Evolutionary conservation across 306 rosid species (phyloP), one percentile per base, ranked within the genome.

Genomic region (Lagenaria siceraria): DNA sequence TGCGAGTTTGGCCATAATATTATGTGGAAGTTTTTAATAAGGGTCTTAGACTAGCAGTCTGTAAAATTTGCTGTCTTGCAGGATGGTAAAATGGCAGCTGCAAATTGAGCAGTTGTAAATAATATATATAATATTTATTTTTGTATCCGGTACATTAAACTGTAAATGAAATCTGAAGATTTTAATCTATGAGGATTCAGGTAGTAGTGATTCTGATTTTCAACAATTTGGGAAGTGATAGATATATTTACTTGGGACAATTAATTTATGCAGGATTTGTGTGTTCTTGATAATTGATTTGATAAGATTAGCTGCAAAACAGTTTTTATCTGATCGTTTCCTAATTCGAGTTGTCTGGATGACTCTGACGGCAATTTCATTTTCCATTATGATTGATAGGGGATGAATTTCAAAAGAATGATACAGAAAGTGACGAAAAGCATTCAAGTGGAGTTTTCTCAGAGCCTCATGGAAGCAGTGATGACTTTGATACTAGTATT

Each of bases 381-480:
- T 73, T 73, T 58, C 81, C 35, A 81, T 80, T 87, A 75, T 87
- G 59, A 83, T 84, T 83, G 83, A 78, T 88, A 90, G 97, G 89
- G 79, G 86, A 70, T n/a, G 89, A 85, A 79, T 81, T 65, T 80
- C 42, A 70, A 21, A 84, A 84, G 70, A 85, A 78, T 66, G 76
- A 80, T 76, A 56, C 69, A 58, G 86, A 81, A 79, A 85, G 82
- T 77, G 82, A 79, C 56, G 78, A 79, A 78, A 84, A 89, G 78
- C 77, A 77, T 80, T 84, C 85, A 69, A 84, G 66, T 87, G 93
- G 79, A 64, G 81, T 78, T 63, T 83, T 64, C 80, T 73, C 69
- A 53, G 88, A 83, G 78, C 82, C 68, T 79, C 81, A 84, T 10
- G 78, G 76, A 66, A 86, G 76, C 43, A 76, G 79, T 76, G 91